phyloP scores from a whole-genome alignment of 768 basidiomycete species.

The Megacollybia marginata region DNA sequence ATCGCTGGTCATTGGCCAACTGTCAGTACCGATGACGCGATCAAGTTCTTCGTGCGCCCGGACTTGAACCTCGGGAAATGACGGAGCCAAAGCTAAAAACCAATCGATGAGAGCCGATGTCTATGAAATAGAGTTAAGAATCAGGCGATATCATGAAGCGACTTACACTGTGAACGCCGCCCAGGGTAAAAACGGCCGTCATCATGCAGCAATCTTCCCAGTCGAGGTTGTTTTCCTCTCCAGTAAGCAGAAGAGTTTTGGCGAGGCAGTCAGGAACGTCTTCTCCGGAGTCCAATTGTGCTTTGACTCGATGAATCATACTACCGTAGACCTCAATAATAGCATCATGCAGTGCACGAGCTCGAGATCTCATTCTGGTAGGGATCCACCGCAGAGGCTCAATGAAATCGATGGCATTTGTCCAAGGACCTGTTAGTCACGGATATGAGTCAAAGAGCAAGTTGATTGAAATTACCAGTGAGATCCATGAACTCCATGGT shows the following conservation, averaged over 20 bases:
- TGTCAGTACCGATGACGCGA: conserved; percentile 21
- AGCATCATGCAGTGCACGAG: conserved; percentile 12
- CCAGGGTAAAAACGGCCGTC: conserved; percentile 23
- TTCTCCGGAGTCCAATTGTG: conserved; percentile 21
- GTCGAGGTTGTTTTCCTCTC: conserved; percentile 20
- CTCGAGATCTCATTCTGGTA: conserved; percentile 10
- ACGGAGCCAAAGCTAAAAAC: conserved; percentile 23
- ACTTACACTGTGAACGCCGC: conserved; percentile 24
- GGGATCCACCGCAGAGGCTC: conserved; percentile 15
- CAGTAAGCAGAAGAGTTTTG: conserved; percentile 21
- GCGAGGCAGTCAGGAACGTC: conserved; percentile 26
- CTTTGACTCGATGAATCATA: conserved; percentile 21
- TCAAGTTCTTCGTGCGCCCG: conserved; percentile 29
- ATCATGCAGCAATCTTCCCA: conserved; percentile 27
- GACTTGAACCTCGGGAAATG: conserved; percentile 20
- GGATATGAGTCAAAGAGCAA: not conserved
- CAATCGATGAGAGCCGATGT: conserved; percentile 26
- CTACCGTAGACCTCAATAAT: conserved; percentile 23
- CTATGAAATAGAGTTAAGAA: conserved; percentile 8
- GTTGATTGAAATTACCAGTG: conserved; percentile 3
- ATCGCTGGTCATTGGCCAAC: conserved; percentile 19
- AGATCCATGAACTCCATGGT: conserved; percentile 20
- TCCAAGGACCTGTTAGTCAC: conserved; percentile 9
- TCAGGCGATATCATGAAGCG: too few relatives aligned
- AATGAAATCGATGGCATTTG: conserved; percentile 19